phyloP scores from a whole-genome alignment of 1,284 basidiomycete genomes.

The Agroathelia rolfsii region DNA sequence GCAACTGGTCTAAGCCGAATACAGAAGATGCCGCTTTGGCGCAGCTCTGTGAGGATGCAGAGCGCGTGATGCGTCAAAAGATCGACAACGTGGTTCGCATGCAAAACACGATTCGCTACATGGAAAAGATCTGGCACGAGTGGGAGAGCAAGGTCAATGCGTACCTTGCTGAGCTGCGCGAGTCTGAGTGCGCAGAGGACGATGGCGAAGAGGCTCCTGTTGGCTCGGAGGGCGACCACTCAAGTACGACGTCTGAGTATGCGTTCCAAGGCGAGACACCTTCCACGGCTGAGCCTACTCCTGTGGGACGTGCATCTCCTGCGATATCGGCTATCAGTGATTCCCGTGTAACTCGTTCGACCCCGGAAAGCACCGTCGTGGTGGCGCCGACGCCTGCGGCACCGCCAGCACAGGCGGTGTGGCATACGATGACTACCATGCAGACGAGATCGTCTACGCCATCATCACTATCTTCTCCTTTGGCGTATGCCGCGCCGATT shows the following conservation, averaged over 20 bases:
- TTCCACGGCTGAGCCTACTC: slow-evolving; percentile 51
- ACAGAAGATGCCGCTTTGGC: slow-evolving; percentile 82
- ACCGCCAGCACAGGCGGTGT: slow-evolving; percentile 26
- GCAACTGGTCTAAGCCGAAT: slow-evolving; percentile 75
- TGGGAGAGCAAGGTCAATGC: slow-evolving; percentile 87
- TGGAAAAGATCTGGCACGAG: slow-evolving; percentile 94
- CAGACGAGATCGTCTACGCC: slow-evolving; percentile 75
- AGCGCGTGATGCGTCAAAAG: slow-evolving; percentile 86
- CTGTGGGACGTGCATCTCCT: slow-evolving; percentile 55
- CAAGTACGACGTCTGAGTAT: slow-evolving; percentile 56
- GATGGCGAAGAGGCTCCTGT: slow-evolving; percentile 32
- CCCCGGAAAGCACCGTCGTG: slow-evolving; percentile 16
- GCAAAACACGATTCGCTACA: slow-evolving; percentile 96
- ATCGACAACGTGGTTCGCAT: slow-evolving; percentile 92
- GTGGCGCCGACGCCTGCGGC: slow-evolving; percentile 20
- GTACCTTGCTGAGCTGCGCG: slow-evolving; percentile 54
- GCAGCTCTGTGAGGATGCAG: slow-evolving; percentile 78
- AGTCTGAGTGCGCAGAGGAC: too few relatives aligned
- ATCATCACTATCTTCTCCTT: slow-evolving; percentile 74
- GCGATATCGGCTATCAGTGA: slow-evolving; percentile 26
- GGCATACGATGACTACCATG: slow-evolving; percentile 40
- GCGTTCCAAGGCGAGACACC: slow-evolving; percentile 38
- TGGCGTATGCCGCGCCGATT: slow-evolving; percentile 73
- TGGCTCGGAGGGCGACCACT: too few relatives aligned
- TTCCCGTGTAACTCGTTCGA: slow-evolving; percentile 17